Conservation (phyloP, 139 green algal species). For the Tetradesmus lagerheimii region DNA sequence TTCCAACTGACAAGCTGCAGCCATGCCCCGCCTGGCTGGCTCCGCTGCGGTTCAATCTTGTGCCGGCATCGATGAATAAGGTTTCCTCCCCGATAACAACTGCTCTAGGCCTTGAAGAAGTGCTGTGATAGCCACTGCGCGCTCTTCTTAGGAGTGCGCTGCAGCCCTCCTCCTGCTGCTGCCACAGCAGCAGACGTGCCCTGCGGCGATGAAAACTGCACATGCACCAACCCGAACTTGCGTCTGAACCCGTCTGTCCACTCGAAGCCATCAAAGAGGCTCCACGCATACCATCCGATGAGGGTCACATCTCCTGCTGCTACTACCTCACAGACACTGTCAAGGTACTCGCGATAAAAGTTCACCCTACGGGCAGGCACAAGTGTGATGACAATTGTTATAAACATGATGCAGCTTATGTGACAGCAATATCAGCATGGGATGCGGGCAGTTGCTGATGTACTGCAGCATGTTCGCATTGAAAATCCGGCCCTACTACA, state of each 20-base stretch:
- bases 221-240: conserved; percentile 44
- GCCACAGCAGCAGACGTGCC: conserved; percentile 31
- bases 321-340: conserved; percentile 25
- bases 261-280: conserved; percentile 24
- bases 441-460: too few species aligned
- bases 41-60: too few species aligned
- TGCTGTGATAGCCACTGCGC: conserved; percentile 21
- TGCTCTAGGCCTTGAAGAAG: conserved; percentile 24
- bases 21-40: too few species aligned
- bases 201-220: conserved; percentile 2
- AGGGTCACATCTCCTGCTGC: neutral
- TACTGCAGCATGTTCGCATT: too few species aligned
- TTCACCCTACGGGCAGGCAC: neutral
- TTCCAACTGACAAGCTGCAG: too few species aligned
- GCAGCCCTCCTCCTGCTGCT: neutral
- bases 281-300: conserved; percentile 24
- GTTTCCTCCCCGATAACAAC: too few species aligned
- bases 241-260: conserved; percentile 39
- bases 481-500: too few species aligned
- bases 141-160: conserved; percentile 30
- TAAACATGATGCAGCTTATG: neutral
- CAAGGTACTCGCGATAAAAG: conserved; percentile 24
- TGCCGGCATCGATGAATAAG: too few species aligned
- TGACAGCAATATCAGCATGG: too few species aligned
- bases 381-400: too few species aligned